A percentile compares a stretch with the other conserved stretches of the same genome.
These are phyloP conservation scores for Pseudocercospora fuligena DNA, from an alignment of 2,329 filamentous ascomycete genomes.

Conservation along the genomic window DNA sequence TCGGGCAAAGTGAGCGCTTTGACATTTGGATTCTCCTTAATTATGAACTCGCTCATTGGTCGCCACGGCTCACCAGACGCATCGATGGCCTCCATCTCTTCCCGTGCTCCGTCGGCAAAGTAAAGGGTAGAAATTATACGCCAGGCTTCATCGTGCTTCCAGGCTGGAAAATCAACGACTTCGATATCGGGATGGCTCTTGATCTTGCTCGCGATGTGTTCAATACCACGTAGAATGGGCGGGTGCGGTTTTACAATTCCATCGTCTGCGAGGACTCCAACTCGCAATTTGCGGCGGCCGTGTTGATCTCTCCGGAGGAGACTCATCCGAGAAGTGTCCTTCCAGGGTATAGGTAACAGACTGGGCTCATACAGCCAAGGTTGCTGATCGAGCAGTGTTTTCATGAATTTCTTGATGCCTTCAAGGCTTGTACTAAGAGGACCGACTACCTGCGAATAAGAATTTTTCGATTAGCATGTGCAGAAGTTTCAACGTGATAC, in stretches of 20 bases:
- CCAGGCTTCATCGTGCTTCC: conserved; percentile 57
- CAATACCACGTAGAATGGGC: conserved; percentile 64
- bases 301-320: conserved; percentile 29
- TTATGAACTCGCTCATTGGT: conserved; percentile 64
- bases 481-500: background rate
- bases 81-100: conserved; percentile 56
- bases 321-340: conserved; percentile 18
- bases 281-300: conserved; percentile 50
- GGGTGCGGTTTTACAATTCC: conserved; percentile 69
- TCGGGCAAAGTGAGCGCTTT: conserved; percentile 49
- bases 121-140: conserved; percentile 56
- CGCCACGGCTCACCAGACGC: conserved; percentile 62
- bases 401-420: conserved; percentile 60
- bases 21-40: conserved; percentile 59
- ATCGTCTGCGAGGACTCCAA: conserved; percentile 70
- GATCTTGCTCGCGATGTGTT: conserved; percentile 51
- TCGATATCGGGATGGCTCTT: conserved; percentile 54
- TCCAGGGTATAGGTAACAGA: conserved; percentile 65
- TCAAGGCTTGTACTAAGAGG: conserved; percentile 60
- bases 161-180: conserved; percentile 57
- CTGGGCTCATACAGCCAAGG: conserved; percentile 64
- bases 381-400: conserved; percentile 54
- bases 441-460: conserved; percentile 51
- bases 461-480: background rate
- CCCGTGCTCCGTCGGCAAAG: conserved; percentile 65